Evolutionary conservation across 1,139 yeast species (phyloP).

Genomic region (Arxiozyma telluris): DNA sequence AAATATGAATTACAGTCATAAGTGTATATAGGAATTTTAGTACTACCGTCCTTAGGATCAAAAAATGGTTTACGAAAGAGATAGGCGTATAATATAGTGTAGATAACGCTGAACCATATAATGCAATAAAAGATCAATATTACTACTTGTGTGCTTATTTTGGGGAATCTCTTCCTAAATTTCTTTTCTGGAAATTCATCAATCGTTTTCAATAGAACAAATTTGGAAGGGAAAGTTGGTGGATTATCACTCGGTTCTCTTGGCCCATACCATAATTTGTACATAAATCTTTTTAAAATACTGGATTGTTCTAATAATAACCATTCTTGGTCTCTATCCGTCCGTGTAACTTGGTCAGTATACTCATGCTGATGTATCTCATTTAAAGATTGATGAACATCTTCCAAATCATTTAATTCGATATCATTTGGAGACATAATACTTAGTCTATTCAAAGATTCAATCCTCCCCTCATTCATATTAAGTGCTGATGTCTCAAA

Average conservation of each 20-base stretch:
- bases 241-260: constrained; percentile 39
- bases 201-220: constrained; percentile 25
- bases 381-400: neutral
- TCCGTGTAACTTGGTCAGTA: neutral
- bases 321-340: constrained; percentile 31
- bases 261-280: constrained; percentile 47
- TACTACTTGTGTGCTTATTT: constrained; percentile 24
- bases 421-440: neutral
- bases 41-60: constrained; percentile 14
- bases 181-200: constrained; percentile 39
- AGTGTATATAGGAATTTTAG: constrained; percentile 24
- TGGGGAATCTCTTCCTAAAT: constrained; percentile 32
- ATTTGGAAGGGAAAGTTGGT: constrained; percentile 30
- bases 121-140: constrained; percentile 34
- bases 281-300: constrained; percentile 12
- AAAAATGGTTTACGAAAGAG: constrained; percentile 25
- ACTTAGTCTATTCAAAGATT: neutral
- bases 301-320: constrained; percentile 36
- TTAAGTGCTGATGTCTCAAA: neutral
- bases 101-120: constrained; percentile 25
- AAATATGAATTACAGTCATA: constrained; percentile 42
- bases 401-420: neutral
- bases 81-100: constrained; percentile 22
- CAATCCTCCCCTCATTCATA: neutral
- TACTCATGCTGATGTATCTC: neutral